A percentile compares a stretch with the other conserved stretches of the same genome.
Evolutionary conservation across 768 basidiomycete species (phyloP).

Genomic region (Aureoboletus auriporus): DNA sequence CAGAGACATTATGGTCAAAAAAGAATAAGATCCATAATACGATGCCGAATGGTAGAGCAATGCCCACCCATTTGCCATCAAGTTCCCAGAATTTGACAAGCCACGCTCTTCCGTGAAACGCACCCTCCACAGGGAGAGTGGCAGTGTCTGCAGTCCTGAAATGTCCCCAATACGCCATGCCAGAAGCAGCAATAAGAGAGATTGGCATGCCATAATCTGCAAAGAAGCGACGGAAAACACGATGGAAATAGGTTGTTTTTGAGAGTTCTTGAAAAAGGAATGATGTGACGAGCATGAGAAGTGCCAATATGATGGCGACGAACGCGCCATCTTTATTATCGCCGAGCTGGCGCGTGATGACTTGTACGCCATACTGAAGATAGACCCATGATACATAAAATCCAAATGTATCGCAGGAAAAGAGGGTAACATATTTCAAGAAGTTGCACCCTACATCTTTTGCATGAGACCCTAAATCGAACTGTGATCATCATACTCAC

Average conservation of each 20-base stretch:
- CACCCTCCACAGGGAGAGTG: conserved; percentile 64
- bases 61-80: conserved; percentile 83
- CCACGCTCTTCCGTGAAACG: conserved; percentile 76
- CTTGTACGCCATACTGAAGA: conserved; percentile 85
- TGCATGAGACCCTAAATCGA: conserved; percentile 1
- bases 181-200: conserved; percentile 70
- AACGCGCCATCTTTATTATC: conserved; percentile 43
- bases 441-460: conserved; percentile 65
- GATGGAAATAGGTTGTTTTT: conserved; percentile 62
- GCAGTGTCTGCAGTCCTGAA: conserved; percentile 57
- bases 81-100: conserved; percentile 87
- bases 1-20: conserved; percentile 93
- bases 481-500: conserved; percentile 35
- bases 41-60: conserved; percentile 86
- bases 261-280: conserved; percentile 73
- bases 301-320: conserved; percentile 67
- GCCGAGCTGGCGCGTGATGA: conserved; percentile 68
- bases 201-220: conserved; percentile 93
- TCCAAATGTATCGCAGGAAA: conserved; percentile 90
- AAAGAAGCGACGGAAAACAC: conserved; percentile 68
- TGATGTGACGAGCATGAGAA: conserved; percentile 71
- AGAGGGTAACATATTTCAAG: conserved; percentile 81
- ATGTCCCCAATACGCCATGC: conserved; percentile 82
- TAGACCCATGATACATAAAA: conserved; percentile 93
- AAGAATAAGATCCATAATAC: conserved; percentile 90